phyloP scores from a whole-genome alignment of 345 rosid species.

The Viola odorata region DNA sequence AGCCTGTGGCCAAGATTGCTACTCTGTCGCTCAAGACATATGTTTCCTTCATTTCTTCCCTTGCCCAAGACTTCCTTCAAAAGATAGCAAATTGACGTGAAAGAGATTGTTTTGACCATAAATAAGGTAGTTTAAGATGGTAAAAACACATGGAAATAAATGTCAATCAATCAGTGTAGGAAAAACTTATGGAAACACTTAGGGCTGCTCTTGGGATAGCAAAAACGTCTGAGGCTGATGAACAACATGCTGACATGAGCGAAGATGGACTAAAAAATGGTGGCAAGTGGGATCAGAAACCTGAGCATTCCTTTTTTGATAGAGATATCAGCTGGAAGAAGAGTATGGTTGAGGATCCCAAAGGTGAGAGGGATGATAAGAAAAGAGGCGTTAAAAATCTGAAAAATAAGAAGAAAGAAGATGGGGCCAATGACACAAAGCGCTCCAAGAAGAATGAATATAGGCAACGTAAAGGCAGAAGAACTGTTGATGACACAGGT shows the following conservation, averaged over 20 bases:
- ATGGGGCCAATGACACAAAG: conserved; percentile 23
- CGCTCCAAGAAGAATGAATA: conserved; percentile 29
- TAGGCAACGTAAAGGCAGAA: conserved; percentile 26
- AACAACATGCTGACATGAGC: conserved; percentile 33
- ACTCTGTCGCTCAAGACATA: too few species aligned
- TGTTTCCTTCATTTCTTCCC: too few species aligned
- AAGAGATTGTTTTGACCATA: too few species aligned
- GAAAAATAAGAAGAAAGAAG: conserved; percentile 32
- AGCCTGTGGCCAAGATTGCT: too few species aligned
- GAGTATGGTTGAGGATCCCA: conserved; percentile 27
- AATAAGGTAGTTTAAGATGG: too few species aligned
- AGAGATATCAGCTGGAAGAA: conserved; percentile 49
- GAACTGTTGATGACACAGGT: conserved; percentile 24
- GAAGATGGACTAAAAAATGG: conserved; percentile 21
- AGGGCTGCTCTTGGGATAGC: conserved; percentile 78
- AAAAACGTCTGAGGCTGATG: conserved; percentile 15
- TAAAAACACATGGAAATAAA: too few species aligned
- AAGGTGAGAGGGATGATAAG: conserved; percentile 36
- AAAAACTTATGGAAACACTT: conserved; percentile 84
- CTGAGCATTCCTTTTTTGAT: conserved; percentile 68
- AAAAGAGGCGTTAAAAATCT: conserved; percentile 22
- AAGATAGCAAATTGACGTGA: too few species aligned
- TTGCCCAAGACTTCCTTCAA: too few species aligned
- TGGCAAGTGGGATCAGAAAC: conserved; percentile 36
- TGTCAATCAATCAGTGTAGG: too few species aligned